A percentile compares a stretch with the other conserved stretches of the same genome.
Conservation (phyloP, 768 basidiomycete species). For the Sistotremastrum niveocremeum region DNA sequence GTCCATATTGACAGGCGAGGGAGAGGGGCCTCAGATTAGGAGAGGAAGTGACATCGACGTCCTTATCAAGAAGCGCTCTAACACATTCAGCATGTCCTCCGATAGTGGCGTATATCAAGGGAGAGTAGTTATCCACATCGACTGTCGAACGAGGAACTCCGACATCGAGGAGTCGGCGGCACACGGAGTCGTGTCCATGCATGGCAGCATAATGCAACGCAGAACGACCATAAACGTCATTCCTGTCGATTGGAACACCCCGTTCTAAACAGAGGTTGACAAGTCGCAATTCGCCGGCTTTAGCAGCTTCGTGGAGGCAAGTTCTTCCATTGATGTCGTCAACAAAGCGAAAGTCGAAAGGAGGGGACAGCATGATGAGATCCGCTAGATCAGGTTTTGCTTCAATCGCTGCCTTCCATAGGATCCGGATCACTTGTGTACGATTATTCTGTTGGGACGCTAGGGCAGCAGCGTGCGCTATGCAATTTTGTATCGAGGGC, state of each 20-base stretch:
- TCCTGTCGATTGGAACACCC: constrained; percentile 53
- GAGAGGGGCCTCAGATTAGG: constrained; percentile 78
- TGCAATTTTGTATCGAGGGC: constrained; percentile 51
- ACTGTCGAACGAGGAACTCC: constrained; percentile 50
- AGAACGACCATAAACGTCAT: constrained; percentile 85
- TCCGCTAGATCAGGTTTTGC: constrained; percentile 62
- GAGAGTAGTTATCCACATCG: constrained; percentile 89
- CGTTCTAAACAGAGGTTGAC: constrained; percentile 70
- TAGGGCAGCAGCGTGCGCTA: constrained; percentile 55
- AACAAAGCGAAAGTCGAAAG: constrained; percentile 83
- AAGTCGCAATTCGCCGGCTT: constrained; percentile 65
- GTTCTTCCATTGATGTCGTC: constrained; percentile 97
- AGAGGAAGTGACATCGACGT: constrained; percentile 40
- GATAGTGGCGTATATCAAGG: constrained; percentile 88
- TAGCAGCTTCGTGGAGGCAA: constrained; percentile 86
- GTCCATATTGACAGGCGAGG: constrained; percentile 82
- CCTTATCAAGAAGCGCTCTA: constrained; percentile 59
- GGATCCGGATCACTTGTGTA: constrained; percentile 71
- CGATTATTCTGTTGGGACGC: constrained; percentile 42
- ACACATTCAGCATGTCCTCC: constrained; percentile 77
- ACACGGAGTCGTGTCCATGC: constrained; percentile 72
- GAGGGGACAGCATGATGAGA: constrained; percentile 53
- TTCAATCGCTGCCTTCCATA: constrained; percentile 87
- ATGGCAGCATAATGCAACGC: constrained; percentile 94
- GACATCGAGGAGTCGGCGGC: constrained; percentile 60